Evolutionary conservation across 352 stramenopile genomes (phyloP).

Genomic region (Globisporangium uncinulatum): DNA sequence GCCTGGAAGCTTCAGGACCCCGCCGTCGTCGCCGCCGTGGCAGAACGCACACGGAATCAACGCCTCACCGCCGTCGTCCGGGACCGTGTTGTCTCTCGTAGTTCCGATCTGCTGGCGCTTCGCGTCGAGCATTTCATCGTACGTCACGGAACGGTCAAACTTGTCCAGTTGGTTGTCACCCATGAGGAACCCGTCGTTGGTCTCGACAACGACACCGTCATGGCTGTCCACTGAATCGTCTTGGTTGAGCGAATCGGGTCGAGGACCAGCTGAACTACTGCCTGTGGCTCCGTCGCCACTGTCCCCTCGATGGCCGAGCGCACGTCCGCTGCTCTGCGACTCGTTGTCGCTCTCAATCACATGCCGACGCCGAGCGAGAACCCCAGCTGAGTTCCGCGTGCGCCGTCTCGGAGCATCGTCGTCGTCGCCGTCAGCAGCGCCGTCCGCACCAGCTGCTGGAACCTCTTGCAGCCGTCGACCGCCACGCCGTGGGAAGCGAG

Average conservation of each 20-base stretch:
- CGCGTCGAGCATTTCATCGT: slow-evolving; percentile 50
- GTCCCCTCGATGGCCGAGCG: not conserved
- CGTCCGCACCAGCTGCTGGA: slow-evolving; percentile 2
- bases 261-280: slow-evolving; percentile 1
- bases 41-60: slow-evolving; percentile 82
- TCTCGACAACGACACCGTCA: slow-evolving; percentile 65
- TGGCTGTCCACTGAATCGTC: slow-evolving; percentile 15
- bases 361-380: not conserved
- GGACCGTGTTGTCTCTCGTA: slow-evolving; percentile 15
- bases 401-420: slow-evolving; percentile 11
- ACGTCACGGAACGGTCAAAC: slow-evolving; percentile 66
- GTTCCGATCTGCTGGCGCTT: slow-evolving; percentile 37
- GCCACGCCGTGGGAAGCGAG: slow-evolving; percentile 27
- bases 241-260: not conserved
- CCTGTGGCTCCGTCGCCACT: slow-evolving; percentile 12
- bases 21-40: slow-evolving; percentile 53
- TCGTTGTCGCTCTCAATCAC: slow-evolving; percentile 15
- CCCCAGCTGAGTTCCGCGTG: slow-evolving; percentile 5
- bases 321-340: not conserved
- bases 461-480: slow-evolving; percentile 25
- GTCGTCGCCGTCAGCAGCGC: slow-evolving; percentile 4
- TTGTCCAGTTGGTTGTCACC: slow-evolving; percentile 75
- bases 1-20: slow-evolving; percentile 71
- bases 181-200: slow-evolving; percentile 80
- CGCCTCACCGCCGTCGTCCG: slow-evolving; percentile 27